Evolutionary conservation across 805 yeast species (phyloP).

Genomic region (Tetrapisispora pingtungensis): DNA sequence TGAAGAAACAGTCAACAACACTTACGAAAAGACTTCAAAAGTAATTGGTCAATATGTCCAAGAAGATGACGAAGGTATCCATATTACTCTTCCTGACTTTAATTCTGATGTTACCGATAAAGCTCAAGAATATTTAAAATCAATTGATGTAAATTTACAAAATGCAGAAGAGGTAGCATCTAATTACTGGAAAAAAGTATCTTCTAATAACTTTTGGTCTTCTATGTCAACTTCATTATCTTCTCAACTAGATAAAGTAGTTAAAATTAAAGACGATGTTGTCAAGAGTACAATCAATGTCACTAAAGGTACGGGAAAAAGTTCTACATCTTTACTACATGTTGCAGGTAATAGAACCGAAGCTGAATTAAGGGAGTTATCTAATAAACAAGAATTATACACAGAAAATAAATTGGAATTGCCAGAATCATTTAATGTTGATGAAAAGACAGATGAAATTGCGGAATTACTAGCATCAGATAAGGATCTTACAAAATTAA

Average conservation of each 20-base stretch:
- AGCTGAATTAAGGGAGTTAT: constrained; percentile 48
- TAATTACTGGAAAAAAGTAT: constrained; percentile 25
- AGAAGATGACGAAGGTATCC: constrained; percentile 20
- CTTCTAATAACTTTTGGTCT: constrained; percentile 23
- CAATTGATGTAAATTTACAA: constrained; percentile 65
- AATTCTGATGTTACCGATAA: constrained; percentile 19
- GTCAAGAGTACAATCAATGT: constrained; percentile 7
- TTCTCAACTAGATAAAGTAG: constrained; percentile 15
- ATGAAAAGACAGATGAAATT: constrained; percentile 42
- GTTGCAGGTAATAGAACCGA: constrained; percentile 48
- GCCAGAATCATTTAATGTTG: constrained; percentile 31
- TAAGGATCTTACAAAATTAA: constrained; percentile 43
- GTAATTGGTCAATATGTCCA: constrained; percentile 13
- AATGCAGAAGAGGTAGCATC: constrained; percentile 62
- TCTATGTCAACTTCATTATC: constrained; percentile 15
- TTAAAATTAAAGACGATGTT: constrained; percentile 8
- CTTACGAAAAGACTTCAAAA: constrained; percentile 21
- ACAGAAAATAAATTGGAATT: constrained; percentile 21
- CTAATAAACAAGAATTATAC: constrained; percentile 40
- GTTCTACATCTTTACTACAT: constrained; percentile 25
- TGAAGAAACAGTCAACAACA: constrained; percentile 40
- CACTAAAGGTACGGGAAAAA: constrained; percentile 24
- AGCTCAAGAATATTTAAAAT: constrained; percentile 59
- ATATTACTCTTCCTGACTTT: constrained; percentile 17
- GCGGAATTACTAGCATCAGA: constrained; percentile 38